phyloP scores from a whole-genome alignment of 2,329 filamentous ascomycete species.

The Fusarium fracticaudum region DNA sequence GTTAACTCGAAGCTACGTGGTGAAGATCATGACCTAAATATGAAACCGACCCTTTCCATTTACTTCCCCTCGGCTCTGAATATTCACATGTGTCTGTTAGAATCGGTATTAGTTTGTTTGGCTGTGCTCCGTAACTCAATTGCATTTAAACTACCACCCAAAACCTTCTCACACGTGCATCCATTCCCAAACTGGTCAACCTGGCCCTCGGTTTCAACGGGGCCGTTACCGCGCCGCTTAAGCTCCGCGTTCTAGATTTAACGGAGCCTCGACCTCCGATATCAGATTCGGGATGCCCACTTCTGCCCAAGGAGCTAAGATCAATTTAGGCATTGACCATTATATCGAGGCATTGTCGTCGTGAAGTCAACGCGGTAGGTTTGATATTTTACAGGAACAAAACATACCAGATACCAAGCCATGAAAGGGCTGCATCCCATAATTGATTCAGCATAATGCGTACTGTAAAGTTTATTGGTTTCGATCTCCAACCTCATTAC shows the following conservation, averaged over 20 bases:
- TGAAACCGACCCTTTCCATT: not conserved
- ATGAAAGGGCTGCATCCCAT: not conserved
- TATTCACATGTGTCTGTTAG: not conserved
- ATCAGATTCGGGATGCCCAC: not conserved
- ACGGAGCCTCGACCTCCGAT: slow-evolving; percentile 13
- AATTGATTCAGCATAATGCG: not conserved
- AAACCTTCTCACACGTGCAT: not conserved
- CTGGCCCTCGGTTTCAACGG: not conserved
- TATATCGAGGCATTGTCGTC: not conserved
- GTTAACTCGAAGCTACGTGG: not conserved
- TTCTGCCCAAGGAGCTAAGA: not conserved
- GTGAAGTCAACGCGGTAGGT: not conserved
- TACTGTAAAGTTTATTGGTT: not conserved
- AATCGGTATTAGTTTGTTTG: not conserved
- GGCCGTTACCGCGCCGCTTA: not conserved
- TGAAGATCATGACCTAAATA: not conserved
- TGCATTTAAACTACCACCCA: not conserved
- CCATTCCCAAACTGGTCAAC: slow-evolving; percentile 8
- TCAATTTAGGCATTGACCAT: not conserved
- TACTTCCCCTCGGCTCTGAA: not conserved
- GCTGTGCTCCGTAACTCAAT: not conserved
- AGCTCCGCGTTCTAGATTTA: slow-evolving; percentile 2
- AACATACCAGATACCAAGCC: not conserved
- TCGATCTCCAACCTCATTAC: not conserved
- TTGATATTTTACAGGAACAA: not conserved